phyloP scores from a whole-genome alignment of 2,329 filamentous ascomycete genomes.

The Daldinia sp. region DNA sequence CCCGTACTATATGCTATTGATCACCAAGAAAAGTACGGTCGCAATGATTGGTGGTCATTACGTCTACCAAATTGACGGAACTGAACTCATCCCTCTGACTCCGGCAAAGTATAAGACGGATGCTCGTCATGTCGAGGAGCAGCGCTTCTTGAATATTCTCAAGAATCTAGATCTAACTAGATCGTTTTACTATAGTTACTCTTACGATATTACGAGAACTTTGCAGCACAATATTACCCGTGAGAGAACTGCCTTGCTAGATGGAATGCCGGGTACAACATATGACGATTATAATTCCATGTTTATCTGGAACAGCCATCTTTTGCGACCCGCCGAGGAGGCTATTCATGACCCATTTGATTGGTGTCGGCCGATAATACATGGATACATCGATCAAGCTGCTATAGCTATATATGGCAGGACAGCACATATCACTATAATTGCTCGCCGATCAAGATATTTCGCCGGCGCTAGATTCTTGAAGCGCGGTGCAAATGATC shows the following conservation, averaged over 20 bases:
- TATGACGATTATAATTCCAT: constrained; percentile 83
- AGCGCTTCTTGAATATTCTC: constrained; percentile 85
- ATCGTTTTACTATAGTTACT: constrained; percentile 98
- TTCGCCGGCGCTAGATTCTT: constrained; percentile 95
- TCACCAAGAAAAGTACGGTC: constrained; percentile 94
- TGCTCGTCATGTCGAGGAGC: constrained; percentile 82
- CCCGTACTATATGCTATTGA: constrained; percentile 94
- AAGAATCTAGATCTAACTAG: constrained; percentile 89
- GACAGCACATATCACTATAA: constrained; percentile 89
- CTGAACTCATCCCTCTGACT: constrained; percentile 87
- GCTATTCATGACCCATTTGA: constrained; percentile 84
- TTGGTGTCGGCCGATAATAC: constrained; percentile 95
- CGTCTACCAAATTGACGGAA: constrained; percentile 93
- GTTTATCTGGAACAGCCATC: constrained; percentile 97
- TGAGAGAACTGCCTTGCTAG: constrained; percentile 75
- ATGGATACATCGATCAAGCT: constrained; percentile 95
- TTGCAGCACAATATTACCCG: constrained; percentile 90
- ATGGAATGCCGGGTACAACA: constrained; percentile 66
- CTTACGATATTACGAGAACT: constrained; percentile 92
- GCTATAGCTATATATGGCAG: constrained; percentile 86
- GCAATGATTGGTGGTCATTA: constrained; percentile 97
- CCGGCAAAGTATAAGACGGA: constrained; percentile 81
- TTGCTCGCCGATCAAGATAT: constrained; percentile 88
- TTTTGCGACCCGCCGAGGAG: constrained; percentile 77
- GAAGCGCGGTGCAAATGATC: constrained; percentile 92